A percentile compares a stretch with the other conserved stretches of the same genome.
Evolutionary conservation across 2,329 filamentous ascomycete species (phyloP).

Genomic region (Neonectria ditissima): DNA sequence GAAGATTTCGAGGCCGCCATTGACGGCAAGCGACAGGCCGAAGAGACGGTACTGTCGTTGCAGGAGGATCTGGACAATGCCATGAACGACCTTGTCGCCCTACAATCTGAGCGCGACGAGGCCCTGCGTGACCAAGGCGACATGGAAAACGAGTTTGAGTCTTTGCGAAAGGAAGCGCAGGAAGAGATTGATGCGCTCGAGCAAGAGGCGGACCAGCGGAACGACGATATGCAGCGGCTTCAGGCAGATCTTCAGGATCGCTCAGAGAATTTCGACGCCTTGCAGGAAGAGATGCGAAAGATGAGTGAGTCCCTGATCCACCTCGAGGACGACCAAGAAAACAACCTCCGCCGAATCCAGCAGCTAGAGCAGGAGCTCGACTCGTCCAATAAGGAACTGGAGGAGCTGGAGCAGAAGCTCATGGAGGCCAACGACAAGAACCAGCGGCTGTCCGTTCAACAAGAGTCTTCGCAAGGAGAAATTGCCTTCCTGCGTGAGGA

Average conservation of each 20-base stretch:
- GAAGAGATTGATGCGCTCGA: slow-evolving; percentile 76
- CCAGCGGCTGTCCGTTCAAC: slow-evolving; percentile 87
- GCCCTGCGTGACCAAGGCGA: slow-evolving; percentile 74
- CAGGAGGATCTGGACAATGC: slow-evolving; percentile 85
- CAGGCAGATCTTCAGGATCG: slow-evolving; percentile 79
- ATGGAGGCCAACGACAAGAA: slow-evolving; percentile 89
- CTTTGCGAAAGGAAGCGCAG: slow-evolving; percentile 72
- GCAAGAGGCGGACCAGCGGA: slow-evolving; percentile 78
- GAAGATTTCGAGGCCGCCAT: slow-evolving; percentile 82
- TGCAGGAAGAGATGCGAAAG: slow-evolving; percentile 93
- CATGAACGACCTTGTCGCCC: slow-evolving; percentile 80
- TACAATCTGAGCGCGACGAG: slow-evolving; percentile 89
- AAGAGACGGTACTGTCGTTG: slow-evolving; percentile 69
- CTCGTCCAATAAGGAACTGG: slow-evolving; percentile 87
- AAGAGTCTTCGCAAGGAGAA: slow-evolving; percentile 92
- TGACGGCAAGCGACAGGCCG: slow-evolving; percentile 70
- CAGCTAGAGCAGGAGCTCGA: slow-evolving; percentile 85
- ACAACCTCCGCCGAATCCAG: slow-evolving; percentile 81
- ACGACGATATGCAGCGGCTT: slow-evolving; percentile 76
- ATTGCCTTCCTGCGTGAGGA: slow-evolving; percentile 96
- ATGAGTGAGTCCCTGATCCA: slow-evolving; percentile 88
- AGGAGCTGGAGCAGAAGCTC: slow-evolving; percentile 85
- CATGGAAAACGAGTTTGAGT: slow-evolving; percentile 71
- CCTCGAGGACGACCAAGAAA: slow-evolving; percentile 89
- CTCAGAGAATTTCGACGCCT: slow-evolving; percentile 87